Evolutionary conservation across 2,329 filamentous ascomycete species (phyloP).

Genomic region (Alternaria ventricosa): DNA sequence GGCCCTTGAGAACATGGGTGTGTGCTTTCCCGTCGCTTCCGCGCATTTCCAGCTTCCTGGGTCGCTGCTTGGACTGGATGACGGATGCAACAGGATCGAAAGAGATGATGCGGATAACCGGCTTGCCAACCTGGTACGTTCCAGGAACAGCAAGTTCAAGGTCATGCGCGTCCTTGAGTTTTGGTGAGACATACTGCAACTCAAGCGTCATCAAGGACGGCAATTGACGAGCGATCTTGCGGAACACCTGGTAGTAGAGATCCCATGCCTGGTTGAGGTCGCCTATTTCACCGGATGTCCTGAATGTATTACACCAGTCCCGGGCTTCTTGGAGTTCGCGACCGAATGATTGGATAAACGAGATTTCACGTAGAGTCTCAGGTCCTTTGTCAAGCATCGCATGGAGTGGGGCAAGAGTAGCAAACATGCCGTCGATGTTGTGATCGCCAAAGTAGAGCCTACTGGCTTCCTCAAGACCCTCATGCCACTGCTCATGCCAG

Average conservation of each 20-base stretch:
- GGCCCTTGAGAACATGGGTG: slow-evolving; percentile 93
- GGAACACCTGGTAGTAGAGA: slow-evolving; percentile 98
- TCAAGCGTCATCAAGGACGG: slow-evolving; percentile 92
- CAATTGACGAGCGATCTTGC: slow-evolving; percentile 90
- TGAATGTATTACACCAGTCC: slow-evolving; percentile 94
- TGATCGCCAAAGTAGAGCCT: slow-evolving; percentile 96
- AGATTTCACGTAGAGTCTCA: slow-evolving; percentile 92
- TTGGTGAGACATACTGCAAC: slow-evolving; percentile 95
- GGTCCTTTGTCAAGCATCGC: slow-evolving; percentile 89
- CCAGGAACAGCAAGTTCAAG: slow-evolving; percentile 95
- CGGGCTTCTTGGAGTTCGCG: slow-evolving; percentile 92
- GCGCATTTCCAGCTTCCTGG: slow-evolving; percentile 83
- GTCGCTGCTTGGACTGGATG: slow-evolving; percentile 96
- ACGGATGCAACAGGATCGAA: slow-evolving; percentile 91
- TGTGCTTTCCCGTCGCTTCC: slow-evolving; percentile 90
- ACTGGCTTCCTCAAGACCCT: slow-evolving; percentile 95
- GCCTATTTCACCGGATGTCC: slow-evolving; percentile 84
- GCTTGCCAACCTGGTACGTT: slow-evolving; percentile 82
- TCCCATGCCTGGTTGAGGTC: slow-evolving; percentile 99
- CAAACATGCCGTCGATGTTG: slow-evolving; percentile 98
- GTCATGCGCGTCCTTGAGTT: slow-evolving; percentile 82
- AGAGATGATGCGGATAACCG: slow-evolving; percentile 82
- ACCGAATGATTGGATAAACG: slow-evolving; percentile 96
- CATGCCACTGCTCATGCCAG: slow-evolving; percentile 99
- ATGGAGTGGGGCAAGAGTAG: slow-evolving; percentile 86